Evolutionary conservation across 176 grass and related monocot species (phyloP).

Genomic region (Lolium multiflorum): DNA sequence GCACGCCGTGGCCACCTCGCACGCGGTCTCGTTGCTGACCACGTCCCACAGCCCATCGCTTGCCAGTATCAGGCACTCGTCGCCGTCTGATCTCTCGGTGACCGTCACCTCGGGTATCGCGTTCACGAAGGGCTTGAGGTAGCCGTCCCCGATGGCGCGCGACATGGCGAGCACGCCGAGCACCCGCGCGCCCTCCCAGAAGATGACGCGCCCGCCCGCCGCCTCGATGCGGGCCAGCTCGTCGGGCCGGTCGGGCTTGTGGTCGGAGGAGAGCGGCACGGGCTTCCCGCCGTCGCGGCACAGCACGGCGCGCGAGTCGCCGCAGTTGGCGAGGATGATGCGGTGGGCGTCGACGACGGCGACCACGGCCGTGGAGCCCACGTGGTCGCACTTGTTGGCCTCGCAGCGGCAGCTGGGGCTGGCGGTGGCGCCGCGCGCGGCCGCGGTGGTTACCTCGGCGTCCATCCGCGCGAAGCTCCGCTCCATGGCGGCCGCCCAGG

Average conservation of each 20-base stretch:
- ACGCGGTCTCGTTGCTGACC: constrained; percentile 79
- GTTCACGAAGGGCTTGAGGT: constrained; percentile 72
- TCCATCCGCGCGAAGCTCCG: constrained; percentile 79
- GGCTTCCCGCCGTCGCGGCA: constrained; percentile 58
- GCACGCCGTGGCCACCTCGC: constrained; percentile 70
- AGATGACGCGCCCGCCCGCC: constrained; percentile 77
- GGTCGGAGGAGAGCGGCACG: constrained; percentile 68
- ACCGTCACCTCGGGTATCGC: constrained; percentile 83
- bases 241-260: constrained; percentile 93
- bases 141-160: constrained; percentile 80
- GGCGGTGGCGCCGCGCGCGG: background rate
- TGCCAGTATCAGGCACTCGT: constrained; percentile 90
- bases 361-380: constrained; percentile 84
- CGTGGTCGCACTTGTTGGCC: constrained; percentile 62
- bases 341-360: constrained; percentile 53
- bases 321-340: constrained; percentile 77
- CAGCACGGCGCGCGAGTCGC: constrained; percentile 87
- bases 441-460: constrained; percentile 37
- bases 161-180: constrained; percentile 90
- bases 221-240: constrained; percentile 78
- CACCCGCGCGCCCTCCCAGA: constrained; percentile 88
- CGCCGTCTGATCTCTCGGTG: constrained; percentile 52
- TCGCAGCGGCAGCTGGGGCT: constrained; percentile 67
- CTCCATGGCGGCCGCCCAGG: constrained; percentile 60
- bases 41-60: constrained; percentile 97